A percentile compares a stretch with the other conserved stretches of the same genome.
Evolutionary conservation across 495 filamentous ascomycete genomes (phyloP).

Genomic region (Hypoxylon cercidicola): DNA sequence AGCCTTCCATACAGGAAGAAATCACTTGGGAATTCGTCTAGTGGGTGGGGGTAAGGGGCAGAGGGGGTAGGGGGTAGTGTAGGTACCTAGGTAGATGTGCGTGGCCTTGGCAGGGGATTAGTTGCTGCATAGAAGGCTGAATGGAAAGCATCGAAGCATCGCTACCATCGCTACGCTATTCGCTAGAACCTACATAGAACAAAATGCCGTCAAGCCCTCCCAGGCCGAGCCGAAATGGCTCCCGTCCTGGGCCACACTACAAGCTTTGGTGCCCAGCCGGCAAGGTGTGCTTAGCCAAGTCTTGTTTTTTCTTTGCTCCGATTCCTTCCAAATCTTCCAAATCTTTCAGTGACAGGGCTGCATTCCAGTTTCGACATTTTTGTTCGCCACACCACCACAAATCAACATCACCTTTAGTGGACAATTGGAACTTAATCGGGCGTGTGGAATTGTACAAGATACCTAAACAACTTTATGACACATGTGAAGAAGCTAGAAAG

Average conservation of each 20-base stretch:
- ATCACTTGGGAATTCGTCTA: neutral
- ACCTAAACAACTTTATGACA: too few relatives aligned
- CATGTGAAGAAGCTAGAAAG: too few relatives aligned
- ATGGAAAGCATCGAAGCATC: constrained; percentile 26
- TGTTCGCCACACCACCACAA: constrained; percentile 14
- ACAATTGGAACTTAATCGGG: neutral
- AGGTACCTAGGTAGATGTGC: neutral
- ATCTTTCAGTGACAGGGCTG: neutral
- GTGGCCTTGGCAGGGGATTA: constrained; percentile 7
- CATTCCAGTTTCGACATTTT: constrained; percentile 14
- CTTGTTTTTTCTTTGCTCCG: constrained; percentile 33
- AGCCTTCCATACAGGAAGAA: constrained; percentile 1
- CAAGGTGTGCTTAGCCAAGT: constrained; percentile 16
- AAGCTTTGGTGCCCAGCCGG: constrained; percentile 41
- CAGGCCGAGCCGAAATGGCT: constrained; percentile 18
- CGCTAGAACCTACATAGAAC: too few relatives aligned
- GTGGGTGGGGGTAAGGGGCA: neutral
- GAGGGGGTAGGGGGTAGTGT: too few relatives aligned
- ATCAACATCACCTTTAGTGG: neutral
- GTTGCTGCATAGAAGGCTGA: constrained; percentile 34
- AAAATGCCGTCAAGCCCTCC: constrained; percentile 30
- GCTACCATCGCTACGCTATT: constrained; percentile 9
- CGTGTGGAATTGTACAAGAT: neutral
- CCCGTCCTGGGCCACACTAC: neutral
- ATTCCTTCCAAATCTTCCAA: constrained; percentile 32